phyloP scores from a whole-genome alignment of 805 yeast species.

The Saccharomycopsis fibuligera region DNA sequence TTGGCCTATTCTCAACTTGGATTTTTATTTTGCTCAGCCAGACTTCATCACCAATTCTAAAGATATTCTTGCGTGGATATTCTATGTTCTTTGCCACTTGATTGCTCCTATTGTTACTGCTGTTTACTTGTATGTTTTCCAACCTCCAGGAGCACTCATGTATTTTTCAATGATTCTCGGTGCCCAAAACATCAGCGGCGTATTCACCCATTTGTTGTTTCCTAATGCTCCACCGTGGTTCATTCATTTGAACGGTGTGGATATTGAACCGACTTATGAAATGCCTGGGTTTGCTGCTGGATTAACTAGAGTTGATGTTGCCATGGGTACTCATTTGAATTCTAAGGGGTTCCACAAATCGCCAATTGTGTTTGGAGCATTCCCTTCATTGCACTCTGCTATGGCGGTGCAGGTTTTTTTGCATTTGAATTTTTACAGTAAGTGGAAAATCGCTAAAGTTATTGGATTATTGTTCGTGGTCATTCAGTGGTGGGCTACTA shows the following conservation, averaged over 20 bases:
- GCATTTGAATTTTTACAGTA: conserved; percentile 20
- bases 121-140: conserved; percentile 58
- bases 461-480: conserved; percentile 39
- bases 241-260: conserved; percentile 53
- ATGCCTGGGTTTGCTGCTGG: conserved; percentile 72
- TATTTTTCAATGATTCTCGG: conserved; percentile 53
- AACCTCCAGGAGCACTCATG: conserved; percentile 55
- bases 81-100: conserved; percentile 57
- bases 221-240: conserved; percentile 79
- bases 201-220: conserved; percentile 50
- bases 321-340: conserved; percentile 54
- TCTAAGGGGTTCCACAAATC: conserved; percentile 58
- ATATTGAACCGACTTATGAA: conserved; percentile 48
- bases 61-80: conserved; percentile 55
- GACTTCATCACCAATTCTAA: conserved; percentile 33
- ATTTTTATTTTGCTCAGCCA: conserved; percentile 36
- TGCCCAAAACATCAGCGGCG: conserved; percentile 52
- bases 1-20: conserved; percentile 46
- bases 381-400: conserved; percentile 59
- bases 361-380: conserved; percentile 65
- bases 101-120: conserved; percentile 56
- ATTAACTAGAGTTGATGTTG: conserved; percentile 55
- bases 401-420: conserved; percentile 47
- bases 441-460: conserved; percentile 23
- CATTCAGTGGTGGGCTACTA: conserved; percentile 70